These are phyloP conservation scores for Nemania sp. DNA, from an alignment of 2,329 filamentous ascomycete species.

Conservation along the genomic window DNA sequence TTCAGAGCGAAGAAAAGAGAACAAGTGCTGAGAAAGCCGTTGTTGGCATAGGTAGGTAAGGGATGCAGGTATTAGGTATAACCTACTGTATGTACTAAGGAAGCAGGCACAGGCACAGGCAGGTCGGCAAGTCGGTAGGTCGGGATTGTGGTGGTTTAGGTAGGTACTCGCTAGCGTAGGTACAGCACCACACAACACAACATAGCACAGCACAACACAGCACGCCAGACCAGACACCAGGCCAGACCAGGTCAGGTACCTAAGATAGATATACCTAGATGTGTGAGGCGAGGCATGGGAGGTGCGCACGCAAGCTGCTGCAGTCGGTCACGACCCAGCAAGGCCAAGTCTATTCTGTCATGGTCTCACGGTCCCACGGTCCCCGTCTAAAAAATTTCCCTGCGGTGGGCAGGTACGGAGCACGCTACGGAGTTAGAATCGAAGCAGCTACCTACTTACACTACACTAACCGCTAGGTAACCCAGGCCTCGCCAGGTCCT, in stretches of 20 bases:
- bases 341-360: slow-evolving; percentile 32
- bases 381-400: slow-evolving; percentile 35
- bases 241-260: neutral
- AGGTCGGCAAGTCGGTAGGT: slow-evolving; percentile 7
- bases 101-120: slow-evolving; percentile 14
- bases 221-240: neutral
- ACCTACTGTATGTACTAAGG: no score
- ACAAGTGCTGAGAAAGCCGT: slow-evolving; percentile 13
- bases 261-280: no score
- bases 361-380: slow-evolving; percentile 28
- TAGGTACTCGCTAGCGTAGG: no score
- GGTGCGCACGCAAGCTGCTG: slow-evolving; percentile 28
- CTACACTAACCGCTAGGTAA: neutral
- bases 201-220: slow-evolving; percentile 2
- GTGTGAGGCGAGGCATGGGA: slow-evolving; percentile 29
- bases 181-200: no score
- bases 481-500: slow-evolving; percentile 17
- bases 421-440: slow-evolving; percentile 18
- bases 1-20: slow-evolving; percentile 10
- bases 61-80: slow-evolving; percentile 3
- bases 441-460: slow-evolving; percentile 11
- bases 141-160: neutral
- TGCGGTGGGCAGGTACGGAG: slow-evolving; percentile 30
- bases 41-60: slow-evolving; percentile 17
- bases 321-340: slow-evolving; percentile 26